Conservation (phyloP, 1,284 basidiomycete species). For the Grifola frondosa region DNA sequence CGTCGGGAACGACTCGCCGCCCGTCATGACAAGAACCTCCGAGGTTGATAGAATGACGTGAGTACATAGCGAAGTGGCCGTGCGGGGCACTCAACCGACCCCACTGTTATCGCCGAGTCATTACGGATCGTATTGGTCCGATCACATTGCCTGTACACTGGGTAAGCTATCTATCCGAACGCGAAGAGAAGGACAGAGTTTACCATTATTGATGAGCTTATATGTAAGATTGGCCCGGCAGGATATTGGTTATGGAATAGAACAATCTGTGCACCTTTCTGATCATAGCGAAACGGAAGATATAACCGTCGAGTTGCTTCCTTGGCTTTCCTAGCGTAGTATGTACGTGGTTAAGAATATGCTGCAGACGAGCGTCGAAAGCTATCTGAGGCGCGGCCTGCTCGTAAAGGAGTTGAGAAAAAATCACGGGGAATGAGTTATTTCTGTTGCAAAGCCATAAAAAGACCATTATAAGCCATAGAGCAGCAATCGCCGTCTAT, state of each 20-base stretch:
- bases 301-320: constrained; percentile 43
- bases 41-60: neutral
- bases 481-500: no score
- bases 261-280: constrained; percentile 19
- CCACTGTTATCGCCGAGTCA: constrained; percentile 29
- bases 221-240: constrained; percentile 28
- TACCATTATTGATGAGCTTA: constrained; percentile 28
- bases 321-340: constrained; percentile 39
- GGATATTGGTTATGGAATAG: no score
- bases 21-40: constrained; percentile 34
- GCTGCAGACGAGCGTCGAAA: constrained; percentile 34
- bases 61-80: neutral
- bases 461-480: no score
- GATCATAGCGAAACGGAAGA: constrained; percentile 42
- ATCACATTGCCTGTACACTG: constrained; percentile 36
- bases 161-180: neutral
- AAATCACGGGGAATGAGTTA: no score
- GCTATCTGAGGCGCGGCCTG: constrained; percentile 19
- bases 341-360: constrained; percentile 42
- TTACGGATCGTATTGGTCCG: constrained; percentile 36
- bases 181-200: neutral
- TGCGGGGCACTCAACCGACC: constrained; percentile 17
- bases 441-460: no score
- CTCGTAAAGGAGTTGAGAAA: constrained; percentile 27
- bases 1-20: constrained; percentile 38